Evolutionary conservation across 2,329 filamentous ascomycete genomes (phyloP).

Genomic region (Sporothrix globosa): DNA sequence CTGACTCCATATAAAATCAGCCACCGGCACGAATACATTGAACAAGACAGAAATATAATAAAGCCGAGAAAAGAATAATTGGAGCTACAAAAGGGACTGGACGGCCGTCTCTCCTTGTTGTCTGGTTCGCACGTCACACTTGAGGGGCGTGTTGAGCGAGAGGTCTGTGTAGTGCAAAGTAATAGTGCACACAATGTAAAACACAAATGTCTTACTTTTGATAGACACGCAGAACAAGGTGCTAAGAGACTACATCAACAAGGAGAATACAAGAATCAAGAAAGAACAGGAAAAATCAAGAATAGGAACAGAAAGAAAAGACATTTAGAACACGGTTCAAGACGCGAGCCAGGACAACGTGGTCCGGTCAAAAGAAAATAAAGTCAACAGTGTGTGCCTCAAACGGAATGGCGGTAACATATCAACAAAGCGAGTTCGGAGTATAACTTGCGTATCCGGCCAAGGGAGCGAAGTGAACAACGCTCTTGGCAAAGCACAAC

Average conservation of each 20-base stretch:
- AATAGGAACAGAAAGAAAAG: neutral
- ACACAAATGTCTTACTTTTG: slow-evolving; percentile 19
- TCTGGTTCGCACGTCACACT: neutral
- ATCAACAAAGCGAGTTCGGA: no score
- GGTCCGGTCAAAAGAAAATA: neutral
- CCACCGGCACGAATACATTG: neutral
- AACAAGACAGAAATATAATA: neutral
- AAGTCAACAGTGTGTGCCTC: neutral
- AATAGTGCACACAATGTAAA: slow-evolving; percentile 15
- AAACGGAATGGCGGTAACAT: no score
- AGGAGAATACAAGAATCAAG: neutral
- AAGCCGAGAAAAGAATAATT: neutral
- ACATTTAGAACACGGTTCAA: no score
- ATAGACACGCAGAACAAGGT: neutral
- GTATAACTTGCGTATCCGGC: no score
- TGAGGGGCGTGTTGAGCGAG: slow-evolving; percentile 7
- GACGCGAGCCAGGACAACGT: slow-evolving; percentile 3
- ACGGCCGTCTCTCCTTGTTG: neutral
- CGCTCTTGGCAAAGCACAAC: no score
- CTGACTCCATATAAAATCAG: neutral
- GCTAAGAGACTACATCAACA: neutral
- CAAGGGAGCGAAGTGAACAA: no score
- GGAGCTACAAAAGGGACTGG: slow-evolving; percentile 1
- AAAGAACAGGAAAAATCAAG: neutral
- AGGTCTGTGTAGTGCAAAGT: neutral